Evolutionary conservation across 805 yeast species (phyloP), one percentile per base, ranked within the genome.

Genomic region (Candida sanyiensis): DNA sequence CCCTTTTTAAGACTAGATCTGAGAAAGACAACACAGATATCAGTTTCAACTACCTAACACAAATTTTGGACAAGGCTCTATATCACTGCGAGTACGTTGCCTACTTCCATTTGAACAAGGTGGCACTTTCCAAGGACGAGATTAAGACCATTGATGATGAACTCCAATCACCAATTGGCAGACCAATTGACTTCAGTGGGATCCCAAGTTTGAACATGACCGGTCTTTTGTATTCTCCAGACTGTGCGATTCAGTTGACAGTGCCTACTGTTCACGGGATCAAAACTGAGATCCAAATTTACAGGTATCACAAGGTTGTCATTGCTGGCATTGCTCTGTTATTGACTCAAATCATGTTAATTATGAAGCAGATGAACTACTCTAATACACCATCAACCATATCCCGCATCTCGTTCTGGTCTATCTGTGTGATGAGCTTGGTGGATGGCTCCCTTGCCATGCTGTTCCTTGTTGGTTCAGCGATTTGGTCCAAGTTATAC

Each of bases 141-240:
- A 54, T 87, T 42, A 52, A 65, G 30, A 63, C 63, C 34, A 76
- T 89, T 22, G 96, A 89, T 48, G 70, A 75, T 26, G 97, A 89
- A 57, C 61, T 88, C 16, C 56, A 48, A 9, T 65, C 71, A 45
- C 97, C 96, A 1, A 54, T 73, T n/a, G 97, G 97, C 0, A 65
- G 83, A 44, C 96, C 96, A 2, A 70, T 79, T 12, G 69, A 72
- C 13, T 47, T 63, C 19, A 48, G 60, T 10, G 43, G 52, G 1
- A 54, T 80, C 5, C 96, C 96, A 0, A 51, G 58, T 0, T 47
- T 89, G 13, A 62, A 62, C 23, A 51, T 89, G 8, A 57, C 70
- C 2, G 87, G 82, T 6, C 45, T 86, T 11, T 43, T 86, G 15
- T 88, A 84, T 52, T 86, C 96, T 0, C 97, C 97, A 0, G 95